Evolutionary conservation across 345 rosid genomes (phyloP), one percentile per base, ranked within the genome.

Genomic region (Passiflora organensis): DNA sequence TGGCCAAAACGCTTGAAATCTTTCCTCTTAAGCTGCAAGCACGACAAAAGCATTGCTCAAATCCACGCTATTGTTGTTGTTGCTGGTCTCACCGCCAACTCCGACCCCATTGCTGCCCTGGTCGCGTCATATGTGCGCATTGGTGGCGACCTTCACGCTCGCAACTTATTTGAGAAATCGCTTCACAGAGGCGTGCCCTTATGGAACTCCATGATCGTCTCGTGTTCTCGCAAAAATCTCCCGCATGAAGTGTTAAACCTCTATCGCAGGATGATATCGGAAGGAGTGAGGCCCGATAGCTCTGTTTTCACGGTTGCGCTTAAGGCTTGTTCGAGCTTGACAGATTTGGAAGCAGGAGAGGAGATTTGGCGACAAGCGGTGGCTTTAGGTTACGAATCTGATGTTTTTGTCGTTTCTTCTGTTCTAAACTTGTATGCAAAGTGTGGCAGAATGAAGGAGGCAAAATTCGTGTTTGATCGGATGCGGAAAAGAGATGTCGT

Each of bases 341-440:
- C 57, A 80, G 80, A 66, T 42, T 38, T 64, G 59, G 61, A 73
- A 62, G 55, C 22, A 53, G 95, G 91, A 25, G 77, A 82, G 43
- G 48, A 43, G 46, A 76, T 85, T 44, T 83, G 91, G 86, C 4
- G 61, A 28, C 73, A 61, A 53, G 95, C 89, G 0, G 68, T 71
- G n/a, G 78, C 64, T 46, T 77, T 22, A 62, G 95, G 91, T 22
- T 89, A 85, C 59, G 55, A 41, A 42, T 19, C 58, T 55, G 96
- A 89, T 69, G 76, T 82, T 39, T 89, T 82, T 71, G 89, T 83
- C 1, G 85, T 71, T 41, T 89, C 95, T 1, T 85, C 91, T 18
- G 47, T 82, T n/a, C 67, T 89, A 73, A 89, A 89, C 68, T 72
- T 85, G 70, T 80, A 78, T 47, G 76, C 56, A 4, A 89, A 83